A percentile compares a stretch with the other conserved stretches of the same genome.
phyloP scores from a whole-genome alignment of 2,329 filamentous ascomycete species.

The Calonectria henricotiae region DNA sequence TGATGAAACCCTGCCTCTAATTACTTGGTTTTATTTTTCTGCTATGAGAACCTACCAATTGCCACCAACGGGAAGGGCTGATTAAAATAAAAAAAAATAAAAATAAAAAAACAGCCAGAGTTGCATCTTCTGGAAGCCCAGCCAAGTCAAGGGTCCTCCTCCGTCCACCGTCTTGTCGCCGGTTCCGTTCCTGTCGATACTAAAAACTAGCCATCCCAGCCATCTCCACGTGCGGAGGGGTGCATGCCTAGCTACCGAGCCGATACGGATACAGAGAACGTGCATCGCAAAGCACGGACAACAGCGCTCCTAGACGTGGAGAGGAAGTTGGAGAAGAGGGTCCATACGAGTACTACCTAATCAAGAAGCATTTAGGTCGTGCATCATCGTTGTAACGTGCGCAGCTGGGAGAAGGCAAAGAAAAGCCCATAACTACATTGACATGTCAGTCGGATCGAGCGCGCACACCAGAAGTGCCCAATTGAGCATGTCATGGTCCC shows the following conservation, averaged over 20 bases:
- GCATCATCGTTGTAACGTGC: background rate
- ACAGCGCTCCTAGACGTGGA: constrained; percentile 3
- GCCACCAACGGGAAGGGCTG: background rate
- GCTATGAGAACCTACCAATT: constrained; percentile 7
- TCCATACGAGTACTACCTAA: background rate
- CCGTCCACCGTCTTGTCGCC: constrained; percentile 31
- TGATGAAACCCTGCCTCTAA: constrained; percentile 10
- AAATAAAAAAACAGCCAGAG: background rate
- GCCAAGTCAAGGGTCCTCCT: constrained; percentile 21
- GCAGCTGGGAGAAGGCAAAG: background rate
- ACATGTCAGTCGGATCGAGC: constrained; percentile 15
- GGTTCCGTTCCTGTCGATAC: constrained; percentile 20
- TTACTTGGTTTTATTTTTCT: background rate
- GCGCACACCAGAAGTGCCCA: background rate
- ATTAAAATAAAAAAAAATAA: background rate
- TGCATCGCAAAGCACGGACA: constrained; percentile 24
- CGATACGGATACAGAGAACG: constrained; percentile 27
- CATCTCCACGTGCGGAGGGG: constrained; percentile 43
- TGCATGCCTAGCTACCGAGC: constrained; percentile 32
- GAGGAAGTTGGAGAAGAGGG: constrained; percentile 21
- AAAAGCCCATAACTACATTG: background rate
- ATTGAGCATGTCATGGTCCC: constrained; percentile 14
- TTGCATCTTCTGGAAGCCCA: constrained; percentile 17
- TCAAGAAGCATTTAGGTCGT: background rate
- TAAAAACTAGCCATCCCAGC: constrained; percentile 14